Evolutionary conservation across 345 rosid species (phyloP).

Genomic region (Aquilaria sinensis): DNA sequence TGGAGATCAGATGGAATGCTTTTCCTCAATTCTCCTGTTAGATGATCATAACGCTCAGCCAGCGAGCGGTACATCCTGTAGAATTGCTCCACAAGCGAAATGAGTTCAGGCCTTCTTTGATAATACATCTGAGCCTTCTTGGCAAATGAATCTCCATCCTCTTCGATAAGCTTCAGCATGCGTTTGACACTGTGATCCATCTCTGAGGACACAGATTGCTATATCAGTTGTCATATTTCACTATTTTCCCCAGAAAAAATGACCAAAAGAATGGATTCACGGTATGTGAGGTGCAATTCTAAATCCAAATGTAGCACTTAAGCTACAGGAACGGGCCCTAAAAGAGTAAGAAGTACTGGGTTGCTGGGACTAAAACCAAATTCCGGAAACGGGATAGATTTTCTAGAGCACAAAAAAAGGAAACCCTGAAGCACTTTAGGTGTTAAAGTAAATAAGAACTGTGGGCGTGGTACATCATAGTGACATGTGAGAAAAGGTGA

Average conservation of each 20-base stretch:
- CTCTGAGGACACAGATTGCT: constrained; percentile 30
- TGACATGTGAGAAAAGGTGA: neutral
- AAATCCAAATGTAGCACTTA: no score
- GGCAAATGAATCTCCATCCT: constrained; percentile 77
- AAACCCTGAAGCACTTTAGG: neutral
- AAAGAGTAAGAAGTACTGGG: no score
- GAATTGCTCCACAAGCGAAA: constrained; percentile 64
- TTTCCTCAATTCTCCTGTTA: constrained; percentile 56
- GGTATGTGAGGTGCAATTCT: constrained; percentile 22
- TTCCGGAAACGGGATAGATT: no score
- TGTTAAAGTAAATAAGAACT: neutral
- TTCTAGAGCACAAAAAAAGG: neutral
- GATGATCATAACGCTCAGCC: constrained; percentile 79
- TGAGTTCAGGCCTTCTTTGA: constrained; percentile 63
- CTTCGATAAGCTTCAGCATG: constrained; percentile 70
- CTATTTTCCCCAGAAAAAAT: no score
- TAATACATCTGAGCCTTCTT: constrained; percentile 79
- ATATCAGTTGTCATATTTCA: neutral
- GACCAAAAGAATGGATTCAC: no score
- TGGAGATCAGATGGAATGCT: constrained; percentile 40
- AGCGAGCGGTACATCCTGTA: constrained; percentile 66
- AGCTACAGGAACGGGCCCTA: no score
- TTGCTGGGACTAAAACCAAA: no score
- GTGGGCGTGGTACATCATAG: neutral
- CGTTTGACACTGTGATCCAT: constrained; percentile 67